Conservation (phyloP, 768 basidiomycete genomes). For the Infundibulicybe gibba region DNA sequence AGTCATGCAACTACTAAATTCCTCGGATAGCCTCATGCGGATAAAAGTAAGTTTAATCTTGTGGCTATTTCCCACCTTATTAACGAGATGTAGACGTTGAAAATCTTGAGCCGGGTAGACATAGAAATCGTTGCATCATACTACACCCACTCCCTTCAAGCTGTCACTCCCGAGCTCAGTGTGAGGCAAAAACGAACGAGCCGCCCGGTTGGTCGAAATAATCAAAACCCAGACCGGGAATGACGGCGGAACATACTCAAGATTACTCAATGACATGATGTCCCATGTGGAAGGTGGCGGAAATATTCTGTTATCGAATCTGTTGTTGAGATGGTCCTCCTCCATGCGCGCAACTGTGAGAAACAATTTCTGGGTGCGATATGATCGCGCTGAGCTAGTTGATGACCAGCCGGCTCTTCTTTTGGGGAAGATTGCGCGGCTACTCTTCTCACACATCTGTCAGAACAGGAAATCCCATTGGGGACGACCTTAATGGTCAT, state of each 20-base stretch:
- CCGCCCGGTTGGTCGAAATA: constrained; percentile 51
- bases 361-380: not conserved
- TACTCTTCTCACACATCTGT: constrained; percentile 39
- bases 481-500: constrained; percentile 65
- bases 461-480: constrained; percentile 28
- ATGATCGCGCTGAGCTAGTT: constrained; percentile 27
- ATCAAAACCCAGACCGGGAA: constrained; percentile 38
- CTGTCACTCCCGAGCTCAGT: constrained; percentile 26
- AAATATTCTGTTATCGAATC: constrained; percentile 45
- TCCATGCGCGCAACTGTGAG: constrained; percentile 47
- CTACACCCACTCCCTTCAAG: constrained; percentile 40
- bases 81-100: constrained; percentile 50
- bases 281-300: constrained; percentile 30
- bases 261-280: constrained; percentile 40
- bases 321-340: constrained; percentile 53
- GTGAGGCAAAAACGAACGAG: constrained; percentile 36
- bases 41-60: constrained; percentile 42
- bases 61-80: constrained; percentile 5
- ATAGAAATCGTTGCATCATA: constrained; percentile 51
- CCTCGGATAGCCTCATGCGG: constrained; percentile 54
- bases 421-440: constrained; percentile 44
- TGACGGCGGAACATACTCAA: constrained; percentile 60
- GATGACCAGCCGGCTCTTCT: constrained; percentile 1
- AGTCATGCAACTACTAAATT: constrained; percentile 66
- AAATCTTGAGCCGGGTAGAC: constrained; percentile 57